Evolutionary conservation across 441 rosid species (phyloP).

Genomic region (Erodium trifolium): DNA sequence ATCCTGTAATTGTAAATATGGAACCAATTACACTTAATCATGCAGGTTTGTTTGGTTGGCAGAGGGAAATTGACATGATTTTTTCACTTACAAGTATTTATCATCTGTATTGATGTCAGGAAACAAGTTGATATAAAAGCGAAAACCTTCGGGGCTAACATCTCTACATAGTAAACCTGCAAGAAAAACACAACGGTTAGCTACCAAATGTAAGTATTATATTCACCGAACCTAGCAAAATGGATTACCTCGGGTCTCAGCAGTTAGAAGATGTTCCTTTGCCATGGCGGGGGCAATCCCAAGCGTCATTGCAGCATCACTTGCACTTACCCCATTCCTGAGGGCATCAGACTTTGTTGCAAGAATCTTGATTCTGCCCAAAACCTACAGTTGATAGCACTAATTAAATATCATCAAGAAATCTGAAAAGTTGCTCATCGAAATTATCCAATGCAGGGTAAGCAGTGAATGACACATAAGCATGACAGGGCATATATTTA

Average conservation of each 20-base stretch:
- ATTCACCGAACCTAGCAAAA: not conserved
- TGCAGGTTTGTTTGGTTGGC: not conserved
- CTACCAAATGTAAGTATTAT: not conserved
- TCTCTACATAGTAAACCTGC: slow-evolving; percentile 89
- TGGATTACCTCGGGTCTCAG: slow-evolving; percentile 70
- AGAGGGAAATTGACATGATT: not conserved
- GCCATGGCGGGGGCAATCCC: slow-evolving; percentile 98
- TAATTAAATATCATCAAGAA: slow-evolving; percentile 1
- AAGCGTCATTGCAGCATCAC: slow-evolving; percentile 85
- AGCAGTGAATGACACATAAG: not conserved
- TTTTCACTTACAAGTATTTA: slow-evolving; percentile 52
- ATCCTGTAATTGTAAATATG: not conserved
- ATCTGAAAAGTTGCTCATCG: too few relatives aligned
- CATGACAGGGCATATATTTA: not conserved
- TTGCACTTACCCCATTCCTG: slow-evolving; percentile 61
- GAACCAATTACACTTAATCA: not conserved
- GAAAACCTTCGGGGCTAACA: slow-evolving; percentile 76
- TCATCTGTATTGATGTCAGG: slow-evolving; percentile 44
- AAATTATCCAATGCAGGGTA: too few relatives aligned
- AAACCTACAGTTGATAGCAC: slow-evolving; percentile 40
- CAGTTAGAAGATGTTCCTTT: slow-evolving; percentile 82
- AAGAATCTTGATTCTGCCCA: slow-evolving; percentile 60
- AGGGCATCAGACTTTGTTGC: slow-evolving; percentile 58
- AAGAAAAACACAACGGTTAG: slow-evolving; percentile 15
- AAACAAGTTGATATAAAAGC: slow-evolving; percentile 69